Percentiles rank a stretch among this genome's conserved stretches.
Evolutionary conservation across 2,329 filamentous ascomycete species (phyloP).

Genomic region (Chaetomiaceae sp.): DNA sequence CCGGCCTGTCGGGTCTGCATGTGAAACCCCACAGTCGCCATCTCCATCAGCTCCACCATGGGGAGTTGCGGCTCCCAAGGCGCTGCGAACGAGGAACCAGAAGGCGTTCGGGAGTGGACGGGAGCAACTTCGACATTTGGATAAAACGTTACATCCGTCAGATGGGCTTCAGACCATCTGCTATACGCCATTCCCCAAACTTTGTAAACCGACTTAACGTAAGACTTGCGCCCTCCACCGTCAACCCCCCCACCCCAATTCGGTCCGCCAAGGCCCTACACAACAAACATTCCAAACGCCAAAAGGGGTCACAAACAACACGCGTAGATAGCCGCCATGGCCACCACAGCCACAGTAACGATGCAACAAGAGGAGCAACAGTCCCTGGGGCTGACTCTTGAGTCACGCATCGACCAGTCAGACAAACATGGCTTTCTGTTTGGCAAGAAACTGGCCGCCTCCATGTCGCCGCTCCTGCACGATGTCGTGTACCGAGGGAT

Average conservation of each 20-base stretch:
- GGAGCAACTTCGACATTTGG: not conserved
- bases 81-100: not conserved
- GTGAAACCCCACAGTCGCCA: no score
- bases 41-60: not conserved
- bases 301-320: not conserved
- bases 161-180: not conserved
- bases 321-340: not conserved
- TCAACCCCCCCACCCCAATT: no score
- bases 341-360: constrained; percentile 6
- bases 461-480: constrained; percentile 51
- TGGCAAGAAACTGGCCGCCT: constrained; percentile 50
- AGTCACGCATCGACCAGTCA: constrained; percentile 25
- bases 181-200: no score
- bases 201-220: no score
- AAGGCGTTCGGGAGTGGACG: not conserved
- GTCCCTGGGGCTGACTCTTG: constrained; percentile 4
- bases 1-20: not conserved
- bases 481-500: constrained; percentile 47
- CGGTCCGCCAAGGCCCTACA: no score
- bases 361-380: constrained; percentile 9
- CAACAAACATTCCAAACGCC: no score
- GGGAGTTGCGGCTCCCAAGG: not conserved
- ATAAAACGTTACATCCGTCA: not conserved
- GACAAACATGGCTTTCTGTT: constrained; percentile 50
- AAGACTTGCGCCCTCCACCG: no score